Conservation (phyloP, 208 protist species). For the Acanthamoeba rhysodes region DNA sequence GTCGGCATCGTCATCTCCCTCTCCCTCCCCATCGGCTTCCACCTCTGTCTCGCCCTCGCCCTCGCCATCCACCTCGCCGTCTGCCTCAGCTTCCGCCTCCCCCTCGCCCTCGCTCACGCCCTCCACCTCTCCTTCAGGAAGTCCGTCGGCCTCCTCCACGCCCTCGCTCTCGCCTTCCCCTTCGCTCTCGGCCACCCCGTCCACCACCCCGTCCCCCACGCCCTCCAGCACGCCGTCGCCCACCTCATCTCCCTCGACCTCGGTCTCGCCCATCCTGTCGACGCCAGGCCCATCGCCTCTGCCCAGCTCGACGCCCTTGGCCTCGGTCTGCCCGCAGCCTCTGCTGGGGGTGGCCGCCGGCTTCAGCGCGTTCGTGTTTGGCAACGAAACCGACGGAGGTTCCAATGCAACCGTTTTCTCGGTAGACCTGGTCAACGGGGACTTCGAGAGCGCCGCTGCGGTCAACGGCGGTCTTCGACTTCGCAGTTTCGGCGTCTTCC, state of each 20-base stretch:
- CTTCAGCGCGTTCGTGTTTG: background rate
- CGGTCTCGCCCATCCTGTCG: background rate
- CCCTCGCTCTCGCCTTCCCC: background rate
- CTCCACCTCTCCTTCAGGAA: background rate
- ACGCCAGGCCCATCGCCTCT: background rate
- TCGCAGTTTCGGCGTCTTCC: background rate
- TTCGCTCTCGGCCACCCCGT: background rate
- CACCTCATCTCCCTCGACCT: background rate
- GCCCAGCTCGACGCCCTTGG: background rate
- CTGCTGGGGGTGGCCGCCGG: background rate
- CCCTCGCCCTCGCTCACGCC: background rate
- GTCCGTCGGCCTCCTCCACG: background rate
- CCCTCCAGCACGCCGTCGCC: background rate
- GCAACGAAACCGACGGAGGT: background rate
- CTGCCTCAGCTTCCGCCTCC: background rate
- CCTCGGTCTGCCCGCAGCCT: background rate
- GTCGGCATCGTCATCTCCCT: background rate
- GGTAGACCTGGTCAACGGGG: background rate
- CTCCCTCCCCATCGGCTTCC: background rate
- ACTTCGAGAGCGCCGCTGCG: background rate
- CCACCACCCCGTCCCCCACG: background rate
- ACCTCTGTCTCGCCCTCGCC: background rate
- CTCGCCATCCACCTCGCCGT: background rate
- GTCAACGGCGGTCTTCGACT: constrained; percentile 13
- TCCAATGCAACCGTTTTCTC: background rate